Base-by-base conservation (phyloP, 208 protist species). In the Trypanosomatidae sp. region DNA sequence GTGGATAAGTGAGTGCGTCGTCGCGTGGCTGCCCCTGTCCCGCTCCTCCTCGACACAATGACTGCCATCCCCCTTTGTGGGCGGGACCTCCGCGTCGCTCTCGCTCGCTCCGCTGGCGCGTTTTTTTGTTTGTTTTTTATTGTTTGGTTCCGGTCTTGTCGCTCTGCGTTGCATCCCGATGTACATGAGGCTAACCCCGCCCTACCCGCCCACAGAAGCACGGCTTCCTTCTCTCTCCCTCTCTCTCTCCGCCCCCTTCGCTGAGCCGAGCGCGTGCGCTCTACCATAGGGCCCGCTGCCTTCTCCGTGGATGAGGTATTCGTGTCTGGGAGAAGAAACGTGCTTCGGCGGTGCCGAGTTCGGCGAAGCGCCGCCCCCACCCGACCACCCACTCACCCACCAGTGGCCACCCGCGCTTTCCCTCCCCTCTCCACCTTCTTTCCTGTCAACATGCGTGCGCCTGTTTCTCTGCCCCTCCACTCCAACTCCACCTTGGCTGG, bases 371-470 rank as follows among this genome's bases (percentile, higher is more conserved):
- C 36, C 36, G 3, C 3, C 36, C 36, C 36, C 36, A 39, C 36
- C 2, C 36, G 3, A 39, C 36, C 36, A 39, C 2, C 36, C 36
- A 39, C 36, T 39, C 36, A 39, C 36, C 36, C 36, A 39, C 36
- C 36, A n/a, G 49, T 28, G 12, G n/a, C 25, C 22, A 33, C 25
- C 13, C 66, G 33, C 47, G 10, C 36, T 12, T 30, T 28, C 46
- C 46, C 59, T 28, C 9, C 19, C 46, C 52, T 62, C 55, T 72
- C 56, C 43, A 64, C 33, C 73, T 76, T 68, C 30, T 60, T 58
- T 72, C 67, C 36, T 39, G 36, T 66, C 30, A 49, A 43, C 56
- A 36, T 76, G 25, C 46, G 22, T 41, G 22, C 9, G 43, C 28
- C 36, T 69, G 43, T 53, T 6, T 49, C 9, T 49, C 13, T 59